Conservation (phyloP, 352 stramenopile genomes). For the Pythium phragmiticola region DNA sequence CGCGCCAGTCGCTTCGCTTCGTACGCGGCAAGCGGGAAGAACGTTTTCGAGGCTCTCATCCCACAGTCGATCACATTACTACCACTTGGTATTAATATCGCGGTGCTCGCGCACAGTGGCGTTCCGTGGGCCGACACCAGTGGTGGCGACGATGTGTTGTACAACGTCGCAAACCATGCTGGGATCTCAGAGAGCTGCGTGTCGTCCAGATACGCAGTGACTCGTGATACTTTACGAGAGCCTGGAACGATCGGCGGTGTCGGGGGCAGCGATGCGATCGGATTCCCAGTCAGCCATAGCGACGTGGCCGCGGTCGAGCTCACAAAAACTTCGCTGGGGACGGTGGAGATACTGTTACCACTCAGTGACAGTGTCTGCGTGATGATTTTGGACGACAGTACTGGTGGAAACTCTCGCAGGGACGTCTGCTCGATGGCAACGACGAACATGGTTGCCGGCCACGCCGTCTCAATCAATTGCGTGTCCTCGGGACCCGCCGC, state of each 20-base stretch:
- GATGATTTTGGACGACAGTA: slow-evolving; percentile 17
- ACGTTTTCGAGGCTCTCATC: neutral
- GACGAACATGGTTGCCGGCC: slow-evolving; percentile 22
- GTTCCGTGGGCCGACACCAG: slow-evolving; percentile 2
- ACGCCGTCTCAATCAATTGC: slow-evolving; percentile 6
- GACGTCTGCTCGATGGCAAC: slow-evolving; percentile 18
- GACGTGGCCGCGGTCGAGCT: neutral
- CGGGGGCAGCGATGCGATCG: slow-evolving; percentile 5
- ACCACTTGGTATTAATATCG: neutral
- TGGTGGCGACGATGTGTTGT: neutral
- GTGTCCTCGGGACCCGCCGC: slow-evolving; percentile 1
- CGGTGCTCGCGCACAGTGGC: neutral
- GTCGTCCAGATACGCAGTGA: neutral
- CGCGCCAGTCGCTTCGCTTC: slow-evolving; percentile 6
- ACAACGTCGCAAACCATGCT: neutral
- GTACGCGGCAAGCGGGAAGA: neutral
- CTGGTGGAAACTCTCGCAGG: slow-evolving; percentile 2
- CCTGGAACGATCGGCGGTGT: neutral
- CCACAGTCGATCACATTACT: slow-evolving; percentile 3
- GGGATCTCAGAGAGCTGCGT: slow-evolving; percentile 7
- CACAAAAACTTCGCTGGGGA: slow-evolving; percentile 13
- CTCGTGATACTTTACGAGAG: neutral
- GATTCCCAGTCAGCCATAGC: slow-evolving; percentile 10
- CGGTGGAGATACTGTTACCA: slow-evolving; percentile 12
- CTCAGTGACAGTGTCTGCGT: slow-evolving; percentile 22